Base-by-base conservation (phyloP, 108 stramenopile species). In the Fragilariopsis cylindrus region DNA sequence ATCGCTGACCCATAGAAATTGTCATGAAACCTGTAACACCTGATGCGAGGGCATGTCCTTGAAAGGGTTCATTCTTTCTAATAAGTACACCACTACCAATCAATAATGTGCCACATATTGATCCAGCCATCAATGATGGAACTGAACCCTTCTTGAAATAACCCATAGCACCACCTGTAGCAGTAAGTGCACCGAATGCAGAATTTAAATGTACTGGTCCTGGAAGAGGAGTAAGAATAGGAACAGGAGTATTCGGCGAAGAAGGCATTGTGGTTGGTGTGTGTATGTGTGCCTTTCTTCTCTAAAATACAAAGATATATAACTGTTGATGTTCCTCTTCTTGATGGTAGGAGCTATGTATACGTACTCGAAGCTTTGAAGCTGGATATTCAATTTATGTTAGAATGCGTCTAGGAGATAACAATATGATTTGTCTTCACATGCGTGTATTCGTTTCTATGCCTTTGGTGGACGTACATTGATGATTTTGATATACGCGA, bases 131-230 rank as follows among this genome's bases (percentile, higher is more conserved):
- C 40, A 90, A 75, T 19, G 72, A 77, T 43, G 75, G 71, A 6
- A 41, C 45, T 50, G 54, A 65, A 0, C 74, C 78, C 69, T 92
- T 89, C 50, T 78, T 82, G 60, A 86, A 16, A 63, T 88, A 92
- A 7, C 91, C 91, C 39, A 79, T 71, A 18, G 82, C 77, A 5
- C 91, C 91, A 4, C 91, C 88, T n/a, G 79, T 41, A 12, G 86
- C 65, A n/a, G 81, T 76, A 44, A 92, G 69, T 11, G 79, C 88
- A 2, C 91, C 91, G 8, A 92, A 73, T 68, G 78, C 74, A 41
- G 90, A 88, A 41, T 89, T 88, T 43, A 89, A 68, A 67, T 92
- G 91, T 3, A 89, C 91, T n/a, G 91, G 90, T 69, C 91, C 91
- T 58, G 91, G 91, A 65, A 74, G 64, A 57, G 71, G 49, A 60